These are phyloP conservation scores for Penicillium manginii DNA, from an alignment of 495 filamentous ascomycete species.

Conservation along the genomic window DNA sequence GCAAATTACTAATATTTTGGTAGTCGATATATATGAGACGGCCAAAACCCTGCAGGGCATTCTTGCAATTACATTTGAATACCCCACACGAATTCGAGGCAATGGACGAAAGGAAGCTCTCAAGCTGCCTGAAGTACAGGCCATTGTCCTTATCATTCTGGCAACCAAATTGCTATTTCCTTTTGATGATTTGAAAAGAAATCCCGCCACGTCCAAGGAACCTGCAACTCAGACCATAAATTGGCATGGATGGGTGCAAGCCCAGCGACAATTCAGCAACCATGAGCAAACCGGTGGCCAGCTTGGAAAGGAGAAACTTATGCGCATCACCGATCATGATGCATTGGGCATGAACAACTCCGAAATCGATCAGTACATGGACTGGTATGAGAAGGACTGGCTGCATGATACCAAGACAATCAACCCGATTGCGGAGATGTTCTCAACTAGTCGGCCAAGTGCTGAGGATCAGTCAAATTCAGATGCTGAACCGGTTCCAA, in stretches of 20 bases:
- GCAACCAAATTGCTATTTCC: slow-evolving; percentile 79
- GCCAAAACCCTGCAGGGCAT: slow-evolving; percentile 61
- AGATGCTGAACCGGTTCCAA: background rate
- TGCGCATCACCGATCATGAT: slow-evolving; percentile 65
- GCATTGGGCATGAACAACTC: slow-evolving; percentile 66
- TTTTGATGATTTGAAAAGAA: slow-evolving; percentile 64
- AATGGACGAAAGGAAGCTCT: slow-evolving; percentile 32
- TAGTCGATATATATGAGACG: slow-evolving; percentile 70
- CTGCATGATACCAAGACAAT: slow-evolving; percentile 42
- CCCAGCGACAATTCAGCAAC: slow-evolving; percentile 49
- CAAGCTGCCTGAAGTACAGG: slow-evolving; percentile 70
- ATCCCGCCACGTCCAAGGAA: slow-evolving; percentile 59
- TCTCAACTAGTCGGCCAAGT: slow-evolving; percentile 44
- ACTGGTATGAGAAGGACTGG: slow-evolving; percentile 85
- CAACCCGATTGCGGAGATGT: slow-evolving; percentile 53
- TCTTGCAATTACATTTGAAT: slow-evolving; percentile 60
- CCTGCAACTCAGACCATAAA: slow-evolving; percentile 64
- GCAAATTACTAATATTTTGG: slow-evolving; percentile 19
- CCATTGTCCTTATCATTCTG: slow-evolving; percentile 74
- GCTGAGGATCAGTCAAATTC: background rate
- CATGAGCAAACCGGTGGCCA: slow-evolving; percentile 26
- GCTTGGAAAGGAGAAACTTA: slow-evolving; percentile 44
- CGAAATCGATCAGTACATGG: slow-evolving; percentile 81
- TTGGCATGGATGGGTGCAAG: slow-evolving; percentile 71
- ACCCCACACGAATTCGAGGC: slow-evolving; percentile 41